A percentile compares a stretch with the other conserved stretches of the same genome.
These are phyloP conservation scores for Lactarius vividus DNA, from an alignment of 768 basidiomycete genomes.

Conservation along the genomic window DNA sequence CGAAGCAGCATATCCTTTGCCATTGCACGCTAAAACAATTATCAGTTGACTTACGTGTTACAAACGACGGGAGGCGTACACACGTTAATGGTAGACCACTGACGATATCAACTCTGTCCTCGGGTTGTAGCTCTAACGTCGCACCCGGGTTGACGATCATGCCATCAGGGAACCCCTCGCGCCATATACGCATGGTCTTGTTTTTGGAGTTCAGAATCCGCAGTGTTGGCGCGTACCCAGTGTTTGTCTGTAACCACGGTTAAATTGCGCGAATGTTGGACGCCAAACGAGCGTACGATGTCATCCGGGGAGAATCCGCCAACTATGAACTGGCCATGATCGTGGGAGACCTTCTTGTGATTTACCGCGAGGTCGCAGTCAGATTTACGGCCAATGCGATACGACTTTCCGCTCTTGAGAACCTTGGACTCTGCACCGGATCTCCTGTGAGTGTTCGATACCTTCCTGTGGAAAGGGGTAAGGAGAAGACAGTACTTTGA, in stretches of 20 bases:
- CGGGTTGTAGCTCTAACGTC: constrained; percentile 47
- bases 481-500: constrained; percentile 39
- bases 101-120: constrained; percentile 51
- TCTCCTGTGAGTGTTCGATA: constrained; percentile 5
- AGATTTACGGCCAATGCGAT: constrained; percentile 54
- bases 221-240: constrained; percentile 47
- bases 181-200: constrained; percentile 44
- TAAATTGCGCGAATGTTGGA: neutral
- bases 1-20: constrained; percentile 30
- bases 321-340: constrained; percentile 58
- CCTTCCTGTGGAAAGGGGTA: neutral
- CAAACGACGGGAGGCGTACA: constrained; percentile 29
- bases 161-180: constrained; percentile 35
- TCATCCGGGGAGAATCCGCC: constrained; percentile 50
- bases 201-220: constrained; percentile 47
- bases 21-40: constrained; percentile 30
- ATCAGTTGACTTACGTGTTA: constrained; percentile 13
- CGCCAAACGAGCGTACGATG: constrained; percentile 45
- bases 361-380: constrained; percentile 48
- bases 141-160: constrained; percentile 40
- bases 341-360: constrained; percentile 61
- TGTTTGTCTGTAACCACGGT: constrained; percentile 44
- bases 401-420: constrained; percentile 56
- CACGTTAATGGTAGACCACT: constrained; percentile 46
- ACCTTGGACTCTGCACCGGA: constrained; percentile 48